phyloP scores from a whole-genome alignment of 352 stramenopile species.

The Saprolegnia parasitica region DNA sequence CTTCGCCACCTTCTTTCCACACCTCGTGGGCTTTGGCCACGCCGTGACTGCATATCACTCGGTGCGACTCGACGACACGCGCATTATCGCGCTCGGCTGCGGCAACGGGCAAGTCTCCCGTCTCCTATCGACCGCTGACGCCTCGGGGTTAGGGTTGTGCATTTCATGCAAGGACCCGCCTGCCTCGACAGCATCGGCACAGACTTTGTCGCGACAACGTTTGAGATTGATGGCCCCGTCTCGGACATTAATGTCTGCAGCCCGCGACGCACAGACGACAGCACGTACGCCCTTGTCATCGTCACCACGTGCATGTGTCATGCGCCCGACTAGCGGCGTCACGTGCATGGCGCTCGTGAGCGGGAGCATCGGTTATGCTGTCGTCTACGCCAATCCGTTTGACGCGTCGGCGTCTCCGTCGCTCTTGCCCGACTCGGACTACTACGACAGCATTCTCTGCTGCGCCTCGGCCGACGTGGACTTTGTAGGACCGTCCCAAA shows the following conservation, averaged over 20 bases:
- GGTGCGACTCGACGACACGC: background rate
- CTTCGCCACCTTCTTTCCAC: constrained; percentile 19
- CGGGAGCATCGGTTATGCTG: constrained; percentile 18
- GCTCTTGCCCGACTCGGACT: constrained; percentile 18
- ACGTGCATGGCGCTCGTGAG: constrained; percentile 16
- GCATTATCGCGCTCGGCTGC: constrained; percentile 14
- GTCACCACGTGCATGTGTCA: background rate
- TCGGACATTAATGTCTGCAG: constrained; percentile 13
- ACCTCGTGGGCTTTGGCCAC: constrained; percentile 10
- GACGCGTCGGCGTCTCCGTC: background rate
- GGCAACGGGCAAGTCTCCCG: background rate
- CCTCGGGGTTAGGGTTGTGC: background rate
- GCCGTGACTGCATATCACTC: constrained; percentile 8
- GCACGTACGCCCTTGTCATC: background rate
- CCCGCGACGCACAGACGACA: background rate
- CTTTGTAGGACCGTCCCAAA: background rate
- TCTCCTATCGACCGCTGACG: background rate
- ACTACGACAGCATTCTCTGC: constrained; percentile 24
- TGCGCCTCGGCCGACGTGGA: constrained; percentile 20
- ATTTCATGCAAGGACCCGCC: background rate
- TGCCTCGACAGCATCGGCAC: background rate
- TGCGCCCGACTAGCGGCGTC: background rate
- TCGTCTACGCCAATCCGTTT: constrained; percentile 18
- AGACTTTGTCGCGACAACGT: background rate
- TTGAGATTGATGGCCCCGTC: constrained; percentile 19